A percentile compares a stretch with the other conserved stretches of the same genome.
Evolutionary conservation across 768 basidiomycete species (phyloP).

Genomic region (Tulasnella sp.): DNA sequence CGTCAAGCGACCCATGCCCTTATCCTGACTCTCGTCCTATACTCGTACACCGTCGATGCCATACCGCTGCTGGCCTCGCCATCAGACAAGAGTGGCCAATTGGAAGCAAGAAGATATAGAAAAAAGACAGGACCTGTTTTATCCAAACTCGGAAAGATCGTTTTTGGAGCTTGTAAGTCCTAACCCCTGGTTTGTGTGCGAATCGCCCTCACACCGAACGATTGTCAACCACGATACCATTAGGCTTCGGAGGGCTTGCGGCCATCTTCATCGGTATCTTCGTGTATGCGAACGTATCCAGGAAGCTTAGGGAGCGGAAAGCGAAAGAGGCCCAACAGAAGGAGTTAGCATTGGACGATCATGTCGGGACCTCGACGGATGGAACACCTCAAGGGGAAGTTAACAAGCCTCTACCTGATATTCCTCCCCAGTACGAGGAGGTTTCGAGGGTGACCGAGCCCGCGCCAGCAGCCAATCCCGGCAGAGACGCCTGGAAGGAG

Average conservation of each 20-base stretch:
- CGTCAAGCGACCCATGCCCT: background rate
- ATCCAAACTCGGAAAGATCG: background rate
- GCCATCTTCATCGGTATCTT: background rate
- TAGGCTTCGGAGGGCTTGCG: background rate
- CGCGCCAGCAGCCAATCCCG: background rate
- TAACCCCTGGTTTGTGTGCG: background rate
- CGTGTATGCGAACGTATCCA: background rate
- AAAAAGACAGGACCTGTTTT: background rate
- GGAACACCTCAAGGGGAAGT: background rate
- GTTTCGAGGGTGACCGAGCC: background rate
- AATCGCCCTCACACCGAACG: background rate
- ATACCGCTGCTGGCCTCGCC: background rate
- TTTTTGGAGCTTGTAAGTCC: background rate
- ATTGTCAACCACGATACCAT: background rate
- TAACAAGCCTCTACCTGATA: background rate
- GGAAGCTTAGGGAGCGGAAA: background rate
- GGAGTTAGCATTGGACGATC: background rate
- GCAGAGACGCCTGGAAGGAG: background rate
- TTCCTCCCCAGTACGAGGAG: background rate
- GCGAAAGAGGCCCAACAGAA: background rate
- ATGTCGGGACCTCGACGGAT: background rate
- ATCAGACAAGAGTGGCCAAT: background rate
- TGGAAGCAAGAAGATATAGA: background rate
- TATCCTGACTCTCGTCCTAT: background rate
- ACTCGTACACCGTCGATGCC: background rate